A percentile compares a stretch with the other conserved stretches of the same genome.
Conservation (phyloP, 1,284 basidiomycete species). For the Heterobasidion occidentale region DNA sequence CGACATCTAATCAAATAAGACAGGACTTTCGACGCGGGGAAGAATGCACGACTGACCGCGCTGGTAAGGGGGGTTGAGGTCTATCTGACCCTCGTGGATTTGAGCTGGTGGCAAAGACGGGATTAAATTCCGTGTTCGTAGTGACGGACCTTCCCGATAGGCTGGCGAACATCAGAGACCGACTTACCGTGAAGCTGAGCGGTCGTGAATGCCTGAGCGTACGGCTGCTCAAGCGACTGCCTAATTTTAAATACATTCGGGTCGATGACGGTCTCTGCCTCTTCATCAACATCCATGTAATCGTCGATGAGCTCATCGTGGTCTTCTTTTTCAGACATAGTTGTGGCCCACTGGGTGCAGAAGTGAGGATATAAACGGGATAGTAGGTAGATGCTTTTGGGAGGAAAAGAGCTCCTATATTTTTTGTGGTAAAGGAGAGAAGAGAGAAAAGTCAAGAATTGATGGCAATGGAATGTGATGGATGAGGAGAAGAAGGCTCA, state of each 20-base stretch:
- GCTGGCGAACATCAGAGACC: neutral
- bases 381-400: too few species aligned
- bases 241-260: conserved; percentile 35
- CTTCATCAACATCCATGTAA: conserved; percentile 23
- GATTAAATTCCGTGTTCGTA: neutral
- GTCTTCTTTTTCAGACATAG: conserved; percentile 22
- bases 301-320: conserved; percentile 45
- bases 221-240: conserved; percentile 31
- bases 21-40: neutral
- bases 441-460: too few species aligned
- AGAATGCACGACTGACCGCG: conserved; percentile 34
- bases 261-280: conserved; percentile 27
- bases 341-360: neutral
- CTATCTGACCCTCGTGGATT: conserved; percentile 58
- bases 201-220: conserved; percentile 31
- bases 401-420: too few species aligned
- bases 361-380: too few species aligned
- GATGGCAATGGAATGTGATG: too few species aligned
- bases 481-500: too few species aligned
- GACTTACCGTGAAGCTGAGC: conserved; percentile 45
- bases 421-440: too few species aligned
- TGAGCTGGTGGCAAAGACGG: conserved; percentile 26
- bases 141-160: too few species aligned
- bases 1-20: conserved; percentile 43
- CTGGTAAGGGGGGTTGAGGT: conserved; percentile 62